Evolutionary conservation across 2,329 filamentous ascomycete genomes (phyloP).

Genomic region (Dichotomopilus funicola): DNA sequence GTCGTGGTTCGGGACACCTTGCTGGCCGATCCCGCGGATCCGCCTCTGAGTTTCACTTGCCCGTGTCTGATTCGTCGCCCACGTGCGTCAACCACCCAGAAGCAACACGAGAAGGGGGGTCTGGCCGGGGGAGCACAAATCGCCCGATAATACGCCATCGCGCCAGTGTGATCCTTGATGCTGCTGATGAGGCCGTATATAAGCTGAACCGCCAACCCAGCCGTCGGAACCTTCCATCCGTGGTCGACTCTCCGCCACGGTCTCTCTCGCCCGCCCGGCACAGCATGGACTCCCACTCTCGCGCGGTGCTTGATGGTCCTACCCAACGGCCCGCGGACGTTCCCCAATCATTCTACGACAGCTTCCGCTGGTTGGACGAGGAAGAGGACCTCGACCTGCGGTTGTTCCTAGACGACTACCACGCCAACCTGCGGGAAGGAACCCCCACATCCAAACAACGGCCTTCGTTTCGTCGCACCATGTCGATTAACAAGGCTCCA

Average conservation of each 20-base stretch:
- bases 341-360: constrained; percentile 55
- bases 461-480: constrained; percentile 61
- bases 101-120: constrained; percentile 65
- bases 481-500: constrained; percentile 64
- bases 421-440: constrained; percentile 52
- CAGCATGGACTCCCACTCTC: constrained; percentile 27
- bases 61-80: constrained; percentile 57
- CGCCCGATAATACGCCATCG: constrained; percentile 48
- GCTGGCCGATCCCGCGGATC: constrained; percentile 28
- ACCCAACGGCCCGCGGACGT: constrained; percentile 25
- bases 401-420: constrained; percentile 64
- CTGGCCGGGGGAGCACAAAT: constrained; percentile 65
- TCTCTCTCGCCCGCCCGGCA: constrained; percentile 25
- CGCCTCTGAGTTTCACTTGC: constrained; percentile 31
- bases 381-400: constrained; percentile 63
- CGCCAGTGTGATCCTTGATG: constrained; percentile 30
- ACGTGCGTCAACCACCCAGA: constrained; percentile 60
- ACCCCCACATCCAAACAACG: constrained; percentile 40
- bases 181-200: constrained; percentile 51
- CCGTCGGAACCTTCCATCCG: constrained; percentile 28
- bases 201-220: constrained; percentile 37
- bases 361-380: constrained; percentile 68
- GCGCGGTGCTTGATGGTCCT: constrained; percentile 2
- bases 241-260: constrained; percentile 27
- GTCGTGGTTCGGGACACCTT: constrained; percentile 28